These are phyloP conservation scores for Triticum timopheevii DNA, from an alignment of 176 grass and related monocot genomes.

Conservation along the genomic window DNA sequence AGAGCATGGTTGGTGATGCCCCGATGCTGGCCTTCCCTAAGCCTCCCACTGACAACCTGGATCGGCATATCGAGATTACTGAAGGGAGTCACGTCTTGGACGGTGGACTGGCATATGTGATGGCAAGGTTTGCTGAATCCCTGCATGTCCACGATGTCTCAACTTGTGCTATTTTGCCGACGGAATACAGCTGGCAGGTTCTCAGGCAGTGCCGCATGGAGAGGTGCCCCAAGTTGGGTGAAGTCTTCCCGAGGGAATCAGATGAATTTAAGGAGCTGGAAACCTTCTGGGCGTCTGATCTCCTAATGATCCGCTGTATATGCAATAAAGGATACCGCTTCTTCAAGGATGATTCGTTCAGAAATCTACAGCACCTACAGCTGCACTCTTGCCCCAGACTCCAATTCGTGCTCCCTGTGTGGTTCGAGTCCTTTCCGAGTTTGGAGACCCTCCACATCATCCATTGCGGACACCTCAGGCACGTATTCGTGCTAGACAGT, in stretches of 20 bases:
- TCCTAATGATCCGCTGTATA: background rate
- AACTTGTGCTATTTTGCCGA: background rate
- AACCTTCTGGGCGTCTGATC: slow-evolving; percentile 15
- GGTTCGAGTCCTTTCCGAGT: background rate
- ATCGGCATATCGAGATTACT: background rate
- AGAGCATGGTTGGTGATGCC: background rate
- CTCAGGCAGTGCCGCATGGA: background rate
- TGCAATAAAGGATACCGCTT: fast-evolving
- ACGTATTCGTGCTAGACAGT: no score
- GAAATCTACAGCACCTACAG: no score
- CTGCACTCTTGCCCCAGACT: background rate
- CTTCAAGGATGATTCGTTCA: background rate
- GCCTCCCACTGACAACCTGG: background rate
- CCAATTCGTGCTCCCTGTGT: background rate
- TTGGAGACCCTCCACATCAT: background rate
- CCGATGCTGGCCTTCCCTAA: background rate
- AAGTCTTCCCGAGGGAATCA: no score
- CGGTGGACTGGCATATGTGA: background rate
- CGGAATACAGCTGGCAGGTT: no score
- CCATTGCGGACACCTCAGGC: background rate
- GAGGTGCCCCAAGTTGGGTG: background rate
- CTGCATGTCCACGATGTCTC: slow-evolving; percentile 10
- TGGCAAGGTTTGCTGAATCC: background rate
- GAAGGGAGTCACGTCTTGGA: background rate
- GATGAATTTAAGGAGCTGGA: background rate